A percentile compares a stretch with the other conserved stretches of the same genome.
Evolutionary conservation across 495 filamentous ascomycete genomes (phyloP).

Genomic region (Hypoxylon cercidicola): DNA sequence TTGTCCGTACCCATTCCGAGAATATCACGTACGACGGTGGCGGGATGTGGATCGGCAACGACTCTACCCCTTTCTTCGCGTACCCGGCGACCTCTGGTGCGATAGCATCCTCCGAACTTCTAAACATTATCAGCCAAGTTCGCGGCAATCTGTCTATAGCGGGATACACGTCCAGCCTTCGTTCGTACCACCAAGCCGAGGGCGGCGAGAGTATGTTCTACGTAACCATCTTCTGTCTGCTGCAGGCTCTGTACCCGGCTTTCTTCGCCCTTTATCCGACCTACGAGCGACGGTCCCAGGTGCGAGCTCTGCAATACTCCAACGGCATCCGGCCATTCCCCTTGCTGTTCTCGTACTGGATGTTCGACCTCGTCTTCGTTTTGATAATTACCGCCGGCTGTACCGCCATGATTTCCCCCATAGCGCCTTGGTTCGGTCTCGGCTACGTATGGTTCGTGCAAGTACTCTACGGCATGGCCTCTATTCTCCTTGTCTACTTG

Average conservation of each 20-base stretch:
- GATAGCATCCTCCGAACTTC: slow-evolving; percentile 61
- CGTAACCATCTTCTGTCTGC: slow-evolving; percentile 67
- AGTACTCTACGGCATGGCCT: slow-evolving; percentile 77
- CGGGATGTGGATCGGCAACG: slow-evolving; percentile 65
- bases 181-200: slow-evolving; percentile 64
- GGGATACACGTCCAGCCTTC: slow-evolving; percentile 65
- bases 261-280: slow-evolving; percentile 81
- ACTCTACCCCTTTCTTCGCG: slow-evolving; percentile 61
- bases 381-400: slow-evolving; percentile 65
- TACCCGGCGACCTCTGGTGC: slow-evolving; percentile 57
- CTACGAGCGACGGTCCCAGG: slow-evolving; percentile 71
- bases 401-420: slow-evolving; percentile 68
- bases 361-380: slow-evolving; percentile 75
- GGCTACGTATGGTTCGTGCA: slow-evolving; percentile 82
- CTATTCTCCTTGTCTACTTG: slow-evolving; percentile 75
- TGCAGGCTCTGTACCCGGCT: slow-evolving; percentile 72
- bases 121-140: slow-evolving; percentile 46
- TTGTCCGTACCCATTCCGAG: slow-evolving; percentile 62
- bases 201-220: slow-evolving; percentile 67
- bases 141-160: slow-evolving; percentile 56
- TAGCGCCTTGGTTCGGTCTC: slow-evolving; percentile 74
- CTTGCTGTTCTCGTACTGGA: slow-evolving; percentile 72
- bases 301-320: slow-evolving; percentile 77
- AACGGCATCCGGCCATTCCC: slow-evolving; percentile 71
- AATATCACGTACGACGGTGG: slow-evolving; percentile 73